These are phyloP conservation scores for Boletus rubescentipes DNA, from an alignment of 768 basidiomycete species.

Conservation along the genomic window DNA sequence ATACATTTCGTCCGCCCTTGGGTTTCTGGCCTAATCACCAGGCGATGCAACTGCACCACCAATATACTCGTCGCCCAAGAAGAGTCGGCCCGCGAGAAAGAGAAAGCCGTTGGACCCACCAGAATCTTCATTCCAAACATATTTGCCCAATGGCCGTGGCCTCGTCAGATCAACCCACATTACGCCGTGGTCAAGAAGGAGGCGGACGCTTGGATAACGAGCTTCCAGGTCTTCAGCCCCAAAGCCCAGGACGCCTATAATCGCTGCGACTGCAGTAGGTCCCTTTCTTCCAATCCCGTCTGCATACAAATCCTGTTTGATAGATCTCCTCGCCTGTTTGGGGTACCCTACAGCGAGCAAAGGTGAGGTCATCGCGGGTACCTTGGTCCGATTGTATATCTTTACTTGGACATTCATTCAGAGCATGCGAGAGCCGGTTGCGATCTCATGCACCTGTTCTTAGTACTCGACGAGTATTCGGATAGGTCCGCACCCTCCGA, in stretches of 20 bases:
- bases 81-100: neutral
- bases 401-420: neutral
- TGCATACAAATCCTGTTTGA: neutral
- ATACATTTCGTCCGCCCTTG: neutral
- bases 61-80: too few relatives aligned
- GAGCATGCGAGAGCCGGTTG: conserved; percentile 36
- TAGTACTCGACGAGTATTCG: conserved; percentile 49
- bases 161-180: conserved; percentile 8
- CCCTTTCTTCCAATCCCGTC: neutral
- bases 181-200: conserved; percentile 3
- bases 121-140: conserved; percentile 12
- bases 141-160: conserved; percentile 14
- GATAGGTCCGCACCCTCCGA: conserved; percentile 36
- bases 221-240: conserved; percentile 6
- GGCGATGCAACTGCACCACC: neutral
- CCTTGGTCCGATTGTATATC: too few relatives aligned
- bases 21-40: neutral
- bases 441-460: conserved; percentile 52
- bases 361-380: neutral
- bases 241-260: conserved; percentile 14
- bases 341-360: conserved; percentile 7
- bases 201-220: conserved; percentile 1
- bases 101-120: neutral
- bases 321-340: conserved; percentile 11
- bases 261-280: conserved; percentile 9